A percentile compares a stretch with the other conserved stretches of the same genome.
Evolutionary conservation across 176 grass and related monocot genomes (phyloP).

Genomic region (Bromus sterilis): DNA sequence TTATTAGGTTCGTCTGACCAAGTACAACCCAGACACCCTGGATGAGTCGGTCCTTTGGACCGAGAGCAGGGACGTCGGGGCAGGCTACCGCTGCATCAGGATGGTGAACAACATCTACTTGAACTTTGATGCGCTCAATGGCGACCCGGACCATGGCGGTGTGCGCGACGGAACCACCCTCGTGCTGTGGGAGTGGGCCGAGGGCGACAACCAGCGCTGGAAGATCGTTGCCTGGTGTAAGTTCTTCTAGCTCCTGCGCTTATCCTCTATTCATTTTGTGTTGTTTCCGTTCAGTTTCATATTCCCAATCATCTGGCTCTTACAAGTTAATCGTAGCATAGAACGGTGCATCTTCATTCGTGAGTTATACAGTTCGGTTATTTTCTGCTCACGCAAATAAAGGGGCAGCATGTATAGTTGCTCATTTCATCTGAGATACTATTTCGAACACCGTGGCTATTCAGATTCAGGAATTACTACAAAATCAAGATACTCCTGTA

Average conservation of each 20-base stretch:
- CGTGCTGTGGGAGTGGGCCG: conserved; percentile 69
- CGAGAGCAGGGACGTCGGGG: conserved; percentile 59
- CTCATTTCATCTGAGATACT: no score
- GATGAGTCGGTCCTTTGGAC: conserved; percentile 73
- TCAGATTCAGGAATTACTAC: no score
- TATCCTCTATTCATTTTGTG: neutral
- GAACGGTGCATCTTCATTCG: neutral
- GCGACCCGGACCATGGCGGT: conserved; percentile 66
- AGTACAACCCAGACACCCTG: conserved; percentile 42
- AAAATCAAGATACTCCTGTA: no score
- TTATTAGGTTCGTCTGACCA: conserved; percentile 43
- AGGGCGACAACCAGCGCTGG: conserved; percentile 91
- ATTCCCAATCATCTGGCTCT: neutral
- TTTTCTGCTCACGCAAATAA: no score
- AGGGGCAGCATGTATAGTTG: no score
- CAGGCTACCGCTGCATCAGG: conserved; percentile 67
- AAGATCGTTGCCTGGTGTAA: conserved; percentile 81
- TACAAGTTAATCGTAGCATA: neutral
- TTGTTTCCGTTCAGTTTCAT: neutral
- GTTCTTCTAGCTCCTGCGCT: neutral
- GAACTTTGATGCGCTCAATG: conserved; percentile 65
- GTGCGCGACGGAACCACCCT: conserved; percentile 57
- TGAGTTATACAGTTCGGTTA: no score
- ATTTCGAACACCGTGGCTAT: no score
- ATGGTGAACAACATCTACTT: conserved; percentile 89